phyloP scores from a whole-genome alignment of 2,329 filamentous ascomycete genomes.

The Penicillium decumbens region DNA sequence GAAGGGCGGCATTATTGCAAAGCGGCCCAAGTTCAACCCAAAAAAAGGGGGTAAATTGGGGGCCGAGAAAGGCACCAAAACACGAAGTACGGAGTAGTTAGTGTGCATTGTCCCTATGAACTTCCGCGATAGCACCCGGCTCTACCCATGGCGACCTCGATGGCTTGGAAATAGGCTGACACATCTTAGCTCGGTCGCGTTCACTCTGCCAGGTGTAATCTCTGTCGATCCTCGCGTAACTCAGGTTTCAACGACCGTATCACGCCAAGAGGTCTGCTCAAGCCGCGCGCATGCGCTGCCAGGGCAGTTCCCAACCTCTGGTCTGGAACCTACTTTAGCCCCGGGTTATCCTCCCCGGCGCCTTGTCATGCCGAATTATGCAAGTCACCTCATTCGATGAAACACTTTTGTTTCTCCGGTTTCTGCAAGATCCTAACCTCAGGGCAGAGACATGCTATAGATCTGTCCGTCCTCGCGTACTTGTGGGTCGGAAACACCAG shows the following conservation, averaged over 20 bases:
- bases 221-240: neutral
- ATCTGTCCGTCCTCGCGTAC: slow-evolving; percentile 16
- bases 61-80: neutral
- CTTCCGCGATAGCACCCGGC: neutral
- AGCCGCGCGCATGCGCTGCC: slow-evolving; percentile 10
- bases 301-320: slow-evolving; percentile 1
- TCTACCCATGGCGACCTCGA: slow-evolving; percentile 11
- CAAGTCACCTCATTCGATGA: slow-evolving; percentile 4
- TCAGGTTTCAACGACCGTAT: slow-evolving; percentile 11
- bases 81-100: neutral
- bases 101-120: slow-evolving; percentile 5
- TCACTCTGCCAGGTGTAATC: neutral
- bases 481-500: slow-evolving; percentile 2
- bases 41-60: neutral
- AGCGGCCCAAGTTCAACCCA: neutral
- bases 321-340: slow-evolving; percentile 3
- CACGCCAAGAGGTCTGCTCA: neutral
- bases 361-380: neutral
- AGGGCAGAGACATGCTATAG: slow-evolving; percentile 4
- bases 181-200: slow-evolving; percentile 3
- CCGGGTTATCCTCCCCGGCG: neutral
- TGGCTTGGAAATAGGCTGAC: slow-evolving; percentile 19
- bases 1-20: neutral
- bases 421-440: slow-evolving; percentile 11
- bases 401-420: slow-evolving; percentile 4